These are phyloP conservation scores for Mycena belliarum DNA, from an alignment of 768 basidiomycete species.

Conservation along the genomic window DNA sequence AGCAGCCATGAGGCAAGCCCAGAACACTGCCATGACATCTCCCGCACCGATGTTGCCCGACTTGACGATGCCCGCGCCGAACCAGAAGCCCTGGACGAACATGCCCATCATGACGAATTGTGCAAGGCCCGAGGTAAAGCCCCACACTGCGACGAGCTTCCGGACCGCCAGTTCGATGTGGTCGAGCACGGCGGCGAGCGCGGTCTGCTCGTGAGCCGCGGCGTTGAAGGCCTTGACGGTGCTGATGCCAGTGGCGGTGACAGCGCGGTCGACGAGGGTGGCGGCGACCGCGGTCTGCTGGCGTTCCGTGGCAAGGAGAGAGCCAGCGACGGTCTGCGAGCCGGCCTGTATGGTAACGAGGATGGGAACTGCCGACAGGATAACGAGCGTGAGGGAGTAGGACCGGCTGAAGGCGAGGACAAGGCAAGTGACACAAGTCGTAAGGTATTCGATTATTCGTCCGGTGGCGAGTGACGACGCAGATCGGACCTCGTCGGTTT, in stretches of 20 bases:
- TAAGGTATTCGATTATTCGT: conserved; percentile 75
- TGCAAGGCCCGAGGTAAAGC: conserved; percentile 59
- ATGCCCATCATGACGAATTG: conserved; percentile 88
- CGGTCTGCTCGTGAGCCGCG: conserved; percentile 45
- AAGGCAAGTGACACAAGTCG: conserved; percentile 77
- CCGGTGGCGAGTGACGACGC: conserved; percentile 83
- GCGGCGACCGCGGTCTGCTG: conserved; percentile 68
- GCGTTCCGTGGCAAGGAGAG: conserved; percentile 70
- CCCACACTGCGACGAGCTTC: conserved; percentile 74
- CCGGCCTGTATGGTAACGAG: conserved; percentile 75
- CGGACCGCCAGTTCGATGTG: conserved; percentile 48
- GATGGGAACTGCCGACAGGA: conserved; percentile 85
- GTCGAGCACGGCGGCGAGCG: conserved; percentile 45
- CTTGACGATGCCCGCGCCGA: conserved; percentile 86
- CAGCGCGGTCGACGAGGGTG: conserved; percentile 75
- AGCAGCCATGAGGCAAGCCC: conserved; percentile 92
- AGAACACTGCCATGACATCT: conserved; percentile 94
- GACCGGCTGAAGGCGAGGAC: conserved; percentile 80
- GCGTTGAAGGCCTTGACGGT: conserved; percentile 96
- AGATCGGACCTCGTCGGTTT: conserved; percentile 90
- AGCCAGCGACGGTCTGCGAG: conserved; percentile 69
- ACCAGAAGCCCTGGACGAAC: conserved; percentile 99
- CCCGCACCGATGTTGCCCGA: conserved; percentile 68
- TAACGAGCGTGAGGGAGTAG: conserved; percentile 85
- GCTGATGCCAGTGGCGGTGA: conserved; percentile 52